These are phyloP conservation scores for Cryptococcus amylolentus DNA, from an alignment of 1,284 basidiomycete species.

Conservation along the genomic window DNA sequence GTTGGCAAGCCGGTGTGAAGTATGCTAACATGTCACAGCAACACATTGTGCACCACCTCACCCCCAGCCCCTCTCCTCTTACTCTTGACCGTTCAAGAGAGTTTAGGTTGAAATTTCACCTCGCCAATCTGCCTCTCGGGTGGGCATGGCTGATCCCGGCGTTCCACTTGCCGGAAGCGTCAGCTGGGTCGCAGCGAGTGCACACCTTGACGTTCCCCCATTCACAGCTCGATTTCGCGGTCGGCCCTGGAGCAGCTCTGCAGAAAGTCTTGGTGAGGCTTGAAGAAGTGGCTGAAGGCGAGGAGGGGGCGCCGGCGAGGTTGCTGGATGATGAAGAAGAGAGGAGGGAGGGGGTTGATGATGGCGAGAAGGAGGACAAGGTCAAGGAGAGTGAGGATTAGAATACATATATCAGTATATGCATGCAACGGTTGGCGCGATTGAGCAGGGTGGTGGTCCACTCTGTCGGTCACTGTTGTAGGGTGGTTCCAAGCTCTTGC, in stretches of 20 bases:
- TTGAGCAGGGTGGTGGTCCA: too few relatives aligned
- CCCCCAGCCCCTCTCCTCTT: conserved; percentile 39
- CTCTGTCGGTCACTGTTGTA: too few relatives aligned
- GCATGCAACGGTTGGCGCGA: neutral
- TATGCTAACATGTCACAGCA: conserved; percentile 24
- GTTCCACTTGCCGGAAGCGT: conserved; percentile 65
- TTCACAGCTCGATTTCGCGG: conserved; percentile 67
- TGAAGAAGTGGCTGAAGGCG: conserved; percentile 21
- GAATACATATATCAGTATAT: neutral
- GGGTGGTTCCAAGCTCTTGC: too few relatives aligned
- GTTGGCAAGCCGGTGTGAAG: conserved; percentile 35
- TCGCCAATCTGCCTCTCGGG: conserved; percentile 70
- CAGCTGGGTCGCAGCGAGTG: conserved; percentile 45
- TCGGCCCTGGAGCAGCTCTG: conserved; percentile 65
- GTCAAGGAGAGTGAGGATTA: conserved; percentile 17
- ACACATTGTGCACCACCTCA: conserved; percentile 28
- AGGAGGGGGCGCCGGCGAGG: conserved; percentile 16
- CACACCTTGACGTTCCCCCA: conserved; percentile 50
- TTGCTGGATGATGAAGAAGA: conserved; percentile 31
- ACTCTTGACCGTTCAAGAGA: conserved; percentile 67
- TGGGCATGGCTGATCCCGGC: conserved; percentile 81
- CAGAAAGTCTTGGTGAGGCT: conserved; percentile 55
- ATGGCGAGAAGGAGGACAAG: conserved; percentile 19
- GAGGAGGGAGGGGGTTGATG: conserved; percentile 14
- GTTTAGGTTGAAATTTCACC: conserved; percentile 70